Evolutionary conservation across 306 rosid species (phyloP).

Genomic region (Acmispon strigosus): DNA sequence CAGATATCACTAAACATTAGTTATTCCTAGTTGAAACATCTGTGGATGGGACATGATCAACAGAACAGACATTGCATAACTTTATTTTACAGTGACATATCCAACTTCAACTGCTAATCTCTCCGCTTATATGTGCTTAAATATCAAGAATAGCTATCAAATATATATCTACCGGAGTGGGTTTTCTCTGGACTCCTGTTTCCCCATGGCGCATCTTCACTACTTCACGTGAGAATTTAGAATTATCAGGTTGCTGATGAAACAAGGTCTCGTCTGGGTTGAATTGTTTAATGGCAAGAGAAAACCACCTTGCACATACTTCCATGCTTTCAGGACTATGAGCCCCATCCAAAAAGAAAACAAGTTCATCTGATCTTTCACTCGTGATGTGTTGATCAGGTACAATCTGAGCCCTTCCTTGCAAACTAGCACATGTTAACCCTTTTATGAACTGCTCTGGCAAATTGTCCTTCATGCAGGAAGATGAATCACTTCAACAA

Average conservation of each 20-base stretch:
- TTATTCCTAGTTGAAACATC: background rate
- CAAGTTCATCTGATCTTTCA: slow-evolving; percentile 53
- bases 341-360: slow-evolving; percentile 91
- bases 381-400: slow-evolving; percentile 42
- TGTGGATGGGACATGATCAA: background rate
- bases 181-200: slow-evolving; percentile 32
- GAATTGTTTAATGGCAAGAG: slow-evolving; percentile 48
- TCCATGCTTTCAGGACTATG: slow-evolving; percentile 99
- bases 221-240: slow-evolving; percentile 37
- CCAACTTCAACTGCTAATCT: slow-evolving; percentile 1
- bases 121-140: background rate
- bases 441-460: slow-evolving; percentile 84
- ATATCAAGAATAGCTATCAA: background rate
- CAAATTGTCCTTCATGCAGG: slow-evolving; percentile 50
- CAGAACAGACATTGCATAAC: background rate
- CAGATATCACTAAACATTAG: background rate
- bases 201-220: slow-evolving; percentile 30
- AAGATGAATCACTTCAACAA: slow-evolving; percentile 14
- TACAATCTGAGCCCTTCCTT: slow-evolving; percentile 97
- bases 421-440: slow-evolving; percentile 67
- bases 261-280: slow-evolving; percentile 28
- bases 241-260: slow-evolving; percentile 32
- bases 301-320: slow-evolving; percentile 85
- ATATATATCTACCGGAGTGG: slow-evolving; percentile 55
- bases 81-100: background rate